These are phyloP conservation scores for Emergomyces pasteurianus DNA, from an alignment of 2,329 filamentous ascomycete genomes.

Conservation along the genomic window DNA sequence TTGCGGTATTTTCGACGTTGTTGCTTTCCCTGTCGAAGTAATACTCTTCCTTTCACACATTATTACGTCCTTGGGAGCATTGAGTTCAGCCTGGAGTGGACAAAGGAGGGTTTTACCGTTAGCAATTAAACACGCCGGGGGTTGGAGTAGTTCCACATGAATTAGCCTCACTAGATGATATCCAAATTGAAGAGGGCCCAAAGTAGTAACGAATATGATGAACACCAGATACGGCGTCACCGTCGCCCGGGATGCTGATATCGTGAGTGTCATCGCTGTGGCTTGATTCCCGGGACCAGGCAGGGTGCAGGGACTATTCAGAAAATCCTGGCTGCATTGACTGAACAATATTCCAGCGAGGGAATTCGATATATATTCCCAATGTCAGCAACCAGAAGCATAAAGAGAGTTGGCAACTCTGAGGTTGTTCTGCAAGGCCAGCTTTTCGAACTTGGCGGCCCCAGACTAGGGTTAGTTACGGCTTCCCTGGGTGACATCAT, in stretches of 20 bases:
- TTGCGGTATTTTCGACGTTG: slow-evolving; percentile 37
- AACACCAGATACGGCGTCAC: slow-evolving; percentile 69
- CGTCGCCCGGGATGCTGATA: slow-evolving; percentile 4
- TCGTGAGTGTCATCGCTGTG: background rate
- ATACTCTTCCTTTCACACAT: slow-evolving; percentile 61
- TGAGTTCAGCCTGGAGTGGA: slow-evolving; percentile 65
- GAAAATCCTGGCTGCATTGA: background rate
- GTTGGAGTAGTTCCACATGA: background rate
- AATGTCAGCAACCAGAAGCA: background rate
- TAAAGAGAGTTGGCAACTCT: background rate
- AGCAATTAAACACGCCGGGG: background rate
- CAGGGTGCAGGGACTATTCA: no score
- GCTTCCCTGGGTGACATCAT: no score
- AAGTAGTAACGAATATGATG: slow-evolving; percentile 61
- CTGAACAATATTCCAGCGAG: background rate
- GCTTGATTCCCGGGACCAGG: background rate
- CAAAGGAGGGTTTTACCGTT: slow-evolving; percentile 2
- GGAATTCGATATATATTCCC: background rate
- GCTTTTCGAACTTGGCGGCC: no score
- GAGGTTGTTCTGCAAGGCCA: background rate
- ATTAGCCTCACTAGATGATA: slow-evolving; percentile 61
- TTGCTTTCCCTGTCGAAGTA: slow-evolving; percentile 17
- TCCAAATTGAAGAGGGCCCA: slow-evolving; percentile 87
- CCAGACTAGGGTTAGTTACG: no score
- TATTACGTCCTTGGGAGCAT: slow-evolving; percentile 87